Percentiles rank a stretch among this genome's conserved stretches.
phyloP scores from a whole-genome alignment of 306 rosid genomes.

The Crotalaria pallida region DNA sequence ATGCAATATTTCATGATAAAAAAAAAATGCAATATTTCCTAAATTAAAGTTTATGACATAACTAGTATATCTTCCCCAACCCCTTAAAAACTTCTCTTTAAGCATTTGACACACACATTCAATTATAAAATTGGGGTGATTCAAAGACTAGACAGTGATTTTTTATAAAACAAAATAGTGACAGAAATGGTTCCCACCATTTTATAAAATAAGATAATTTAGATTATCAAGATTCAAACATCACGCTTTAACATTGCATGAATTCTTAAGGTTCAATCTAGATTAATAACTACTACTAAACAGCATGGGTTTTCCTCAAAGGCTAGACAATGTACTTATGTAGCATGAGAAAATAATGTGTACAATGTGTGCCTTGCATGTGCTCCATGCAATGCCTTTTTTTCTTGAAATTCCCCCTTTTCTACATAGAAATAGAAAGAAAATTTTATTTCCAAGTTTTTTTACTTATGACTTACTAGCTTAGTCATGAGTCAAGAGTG shows the following conservation, averaged over 20 bases:
- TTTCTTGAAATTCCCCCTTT: not conserved
- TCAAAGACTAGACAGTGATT: not conserved
- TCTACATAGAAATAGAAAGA: not conserved
- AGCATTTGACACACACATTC: not conserved
- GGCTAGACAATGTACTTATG: not conserved
- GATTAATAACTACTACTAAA: too few species aligned
- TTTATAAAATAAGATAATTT: too few species aligned
- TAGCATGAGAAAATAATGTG: not conserved
- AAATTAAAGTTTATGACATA: not conserved
- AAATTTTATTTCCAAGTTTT: not conserved
- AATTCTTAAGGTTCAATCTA: too few species aligned
- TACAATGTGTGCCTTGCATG: not conserved
- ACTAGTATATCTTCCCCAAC: not conserved
- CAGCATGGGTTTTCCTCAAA: too few species aligned
- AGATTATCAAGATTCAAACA: too few species aligned
- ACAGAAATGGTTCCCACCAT: too few species aligned
- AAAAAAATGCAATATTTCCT: not conserved
- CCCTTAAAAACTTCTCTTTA: not conserved
- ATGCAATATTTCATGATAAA: not conserved
- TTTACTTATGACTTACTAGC: not conserved
- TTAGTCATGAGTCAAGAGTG: not conserved
- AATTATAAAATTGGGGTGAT: not conserved
- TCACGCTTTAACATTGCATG: too few species aligned
- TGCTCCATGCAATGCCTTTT: not conserved
- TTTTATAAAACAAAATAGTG: too few species aligned